phyloP scores from a whole-genome alignment of 768 basidiomycete genomes.

The Heimioporus sp. region DNA sequence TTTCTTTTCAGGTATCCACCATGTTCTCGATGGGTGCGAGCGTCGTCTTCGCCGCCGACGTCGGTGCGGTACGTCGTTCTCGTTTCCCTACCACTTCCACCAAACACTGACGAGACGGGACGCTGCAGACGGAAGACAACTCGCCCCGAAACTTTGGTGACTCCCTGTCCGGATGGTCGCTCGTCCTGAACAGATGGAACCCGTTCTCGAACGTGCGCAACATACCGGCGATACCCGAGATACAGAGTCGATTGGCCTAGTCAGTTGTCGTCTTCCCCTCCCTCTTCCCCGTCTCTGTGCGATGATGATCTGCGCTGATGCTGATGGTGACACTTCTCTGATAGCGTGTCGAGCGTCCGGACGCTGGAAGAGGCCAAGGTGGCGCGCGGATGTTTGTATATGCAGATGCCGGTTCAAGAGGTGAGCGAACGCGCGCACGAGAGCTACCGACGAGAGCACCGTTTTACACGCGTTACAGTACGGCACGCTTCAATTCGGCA shows the following conservation, averaged over 20 bases:
- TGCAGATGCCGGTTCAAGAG: constrained; percentile 93
- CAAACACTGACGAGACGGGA: too few species aligned
- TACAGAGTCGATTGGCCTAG: constrained; percentile 95
- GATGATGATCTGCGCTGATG: too few species aligned
- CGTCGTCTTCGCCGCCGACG: constrained; percentile 90
- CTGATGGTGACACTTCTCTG: not conserved
- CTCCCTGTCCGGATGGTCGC: constrained; percentile 94
- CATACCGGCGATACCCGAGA: constrained; percentile 88
- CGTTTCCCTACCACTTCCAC: too few species aligned
- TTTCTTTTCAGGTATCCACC: constrained; percentile 65
- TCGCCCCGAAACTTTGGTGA: constrained; percentile 94
- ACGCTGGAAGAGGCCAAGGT: constrained; percentile 96
- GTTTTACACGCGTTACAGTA: constrained; percentile 55
- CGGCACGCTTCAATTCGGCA: constrained; percentile 86
- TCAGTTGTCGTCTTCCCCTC: too few species aligned
- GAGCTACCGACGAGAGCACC: too few species aligned
- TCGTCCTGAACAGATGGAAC: constrained; percentile 90
- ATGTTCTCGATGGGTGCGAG: constrained; percentile 93
- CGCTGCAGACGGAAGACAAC: constrained; percentile 93
- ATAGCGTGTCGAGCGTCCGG: constrained; percentile 91
- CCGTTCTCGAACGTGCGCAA: constrained; percentile 77
- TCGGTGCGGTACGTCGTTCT: constrained; percentile 67
- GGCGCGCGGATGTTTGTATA: constrained; percentile 84
- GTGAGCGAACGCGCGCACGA: too few species aligned
- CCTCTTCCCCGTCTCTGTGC: not conserved